Conservation (phyloP, 106 monocot genomes). For the Apostasia shenzhenica region DNA sequence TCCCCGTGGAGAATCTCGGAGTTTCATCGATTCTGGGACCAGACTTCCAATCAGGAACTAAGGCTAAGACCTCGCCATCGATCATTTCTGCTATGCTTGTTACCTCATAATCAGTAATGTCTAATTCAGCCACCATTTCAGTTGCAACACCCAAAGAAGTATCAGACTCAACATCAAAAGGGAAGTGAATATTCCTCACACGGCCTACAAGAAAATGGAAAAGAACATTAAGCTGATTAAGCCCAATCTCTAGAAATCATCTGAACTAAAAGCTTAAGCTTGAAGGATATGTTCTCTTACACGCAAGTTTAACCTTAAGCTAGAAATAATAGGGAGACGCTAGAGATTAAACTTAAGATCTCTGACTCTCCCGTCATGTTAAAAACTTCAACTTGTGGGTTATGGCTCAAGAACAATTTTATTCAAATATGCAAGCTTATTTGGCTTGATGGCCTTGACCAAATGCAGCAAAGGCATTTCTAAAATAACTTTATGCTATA, state of each 20-base stretch:
- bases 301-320: not conserved
- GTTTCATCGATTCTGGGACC: slow-evolving; percentile 52
- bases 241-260: not conserved
- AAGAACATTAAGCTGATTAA: not conserved
- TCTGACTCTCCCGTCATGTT: no score
- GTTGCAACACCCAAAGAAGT: slow-evolving; percentile 83
- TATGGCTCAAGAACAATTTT: no score
- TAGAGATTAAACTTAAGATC: no score
- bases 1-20: not conserved
- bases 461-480: no score
- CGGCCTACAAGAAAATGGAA: slow-evolving; percentile 42
- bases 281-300: no score
- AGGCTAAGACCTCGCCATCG: slow-evolving; percentile 50
- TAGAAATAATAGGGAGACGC: no score
- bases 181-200: slow-evolving; percentile 76
- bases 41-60: slow-evolving; percentile 81
- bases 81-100: slow-evolving; percentile 96
- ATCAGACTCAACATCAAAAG: slow-evolving; percentile 68
- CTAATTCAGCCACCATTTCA: slow-evolving; percentile 92
- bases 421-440: no score
- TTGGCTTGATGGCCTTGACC: no score
- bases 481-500: no score
- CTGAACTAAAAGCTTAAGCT: no score
- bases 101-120: slow-evolving; percentile 74
- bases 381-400: no score